Percentiles rank a stretch among this genome's conserved stretches.
phyloP scores from a whole-genome alignment of 2,329 filamentous ascomycete genomes.

The Pseudocercospora eumusae region DNA sequence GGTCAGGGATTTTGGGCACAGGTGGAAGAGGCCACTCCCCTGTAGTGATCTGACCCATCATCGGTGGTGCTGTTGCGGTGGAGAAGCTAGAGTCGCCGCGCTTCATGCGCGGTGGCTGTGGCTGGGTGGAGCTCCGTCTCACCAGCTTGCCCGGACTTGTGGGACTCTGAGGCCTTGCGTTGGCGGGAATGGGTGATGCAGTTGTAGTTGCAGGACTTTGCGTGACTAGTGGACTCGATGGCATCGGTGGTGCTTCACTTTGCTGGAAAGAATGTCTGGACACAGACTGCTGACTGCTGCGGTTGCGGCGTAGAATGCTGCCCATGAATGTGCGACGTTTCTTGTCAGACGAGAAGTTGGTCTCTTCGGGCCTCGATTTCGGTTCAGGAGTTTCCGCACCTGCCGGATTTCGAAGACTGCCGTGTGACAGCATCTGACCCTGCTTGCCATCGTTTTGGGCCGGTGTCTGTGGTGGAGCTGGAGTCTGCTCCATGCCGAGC shows the following conservation, averaged over 20 bases:
- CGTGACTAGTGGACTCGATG: constrained; percentile 11
- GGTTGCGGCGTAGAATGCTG: constrained; percentile 40
- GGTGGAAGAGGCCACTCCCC: constrained; percentile 53
- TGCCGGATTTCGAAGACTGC: constrained; percentile 52
- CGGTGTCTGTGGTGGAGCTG: constrained; percentile 14
- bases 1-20: constrained; percentile 28
- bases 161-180: constrained; percentile 56
- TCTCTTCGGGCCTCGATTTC: constrained; percentile 23
- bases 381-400: constrained; percentile 39
- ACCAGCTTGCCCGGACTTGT: constrained; percentile 42
- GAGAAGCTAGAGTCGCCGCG: constrained; percentile 33
- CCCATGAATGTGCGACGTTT: constrained; percentile 40
- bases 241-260: constrained; percentile 10
- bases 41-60: constrained; percentile 28
- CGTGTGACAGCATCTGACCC: constrained; percentile 40
- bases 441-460: constrained; percentile 30
- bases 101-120: constrained; percentile 21
- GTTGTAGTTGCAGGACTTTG: constrained; percentile 2
- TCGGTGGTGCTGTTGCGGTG: constrained; percentile 33
- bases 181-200: constrained; percentile 39
- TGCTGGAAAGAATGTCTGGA: constrained; percentile 5
- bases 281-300: constrained; percentile 33
- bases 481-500: constrained; percentile 33
- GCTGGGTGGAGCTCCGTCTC: constrained; percentile 31
- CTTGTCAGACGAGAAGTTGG: constrained; percentile 20